Percentiles rank a stretch among this genome's conserved stretches.
Conservation (phyloP, 2,329 filamentous ascomycete species). For the Sporothrix inflata region DNA sequence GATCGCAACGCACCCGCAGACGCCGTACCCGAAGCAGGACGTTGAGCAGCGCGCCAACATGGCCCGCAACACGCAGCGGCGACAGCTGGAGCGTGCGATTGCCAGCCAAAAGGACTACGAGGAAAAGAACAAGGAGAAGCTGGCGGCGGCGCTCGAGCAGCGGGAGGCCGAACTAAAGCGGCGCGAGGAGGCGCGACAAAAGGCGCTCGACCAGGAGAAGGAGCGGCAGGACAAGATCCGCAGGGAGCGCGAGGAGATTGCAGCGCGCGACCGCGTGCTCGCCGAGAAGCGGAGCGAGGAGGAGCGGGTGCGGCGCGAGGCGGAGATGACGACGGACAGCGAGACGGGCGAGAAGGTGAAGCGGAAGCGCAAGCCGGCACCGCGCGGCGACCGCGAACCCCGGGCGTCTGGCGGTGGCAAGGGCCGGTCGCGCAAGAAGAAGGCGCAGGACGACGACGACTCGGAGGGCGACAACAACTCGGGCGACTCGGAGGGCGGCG, state of each 20-base stretch:
- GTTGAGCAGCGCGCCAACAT: conserved; percentile 96
- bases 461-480: conserved; percentile 53
- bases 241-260: conserved; percentile 82
- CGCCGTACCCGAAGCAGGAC: conserved; percentile 88
- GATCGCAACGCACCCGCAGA: conserved; percentile 63
- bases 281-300: conserved; percentile 73
- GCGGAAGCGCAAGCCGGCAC: conserved; percentile 68
- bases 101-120: conserved; percentile 89
- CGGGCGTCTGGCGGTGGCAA: conserved; percentile 36
- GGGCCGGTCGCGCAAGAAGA: conserved; percentile 48
- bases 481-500: conserved; percentile 48
- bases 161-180: conserved; percentile 79
- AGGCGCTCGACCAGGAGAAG: conserved; percentile 67
- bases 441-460: conserved; percentile 49
- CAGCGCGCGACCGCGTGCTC: conserved; percentile 72
- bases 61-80: conserved; percentile 92
- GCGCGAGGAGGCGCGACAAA: conserved; percentile 75
- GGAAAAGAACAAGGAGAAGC: conserved; percentile 85
- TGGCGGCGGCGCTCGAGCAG: conserved; percentile 76
- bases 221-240: conserved; percentile 79
- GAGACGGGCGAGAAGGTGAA: conserved; percentile 83
- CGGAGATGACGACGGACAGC: conserved; percentile 78
- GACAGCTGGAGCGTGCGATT: conserved; percentile 84
- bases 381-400: conserved; percentile 41
- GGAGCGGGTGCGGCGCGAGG: conserved; percentile 68